Base-by-base conservation (phyloP, 2,329 filamentous ascomycete genomes). In the Diaporthe sp. region DNA sequence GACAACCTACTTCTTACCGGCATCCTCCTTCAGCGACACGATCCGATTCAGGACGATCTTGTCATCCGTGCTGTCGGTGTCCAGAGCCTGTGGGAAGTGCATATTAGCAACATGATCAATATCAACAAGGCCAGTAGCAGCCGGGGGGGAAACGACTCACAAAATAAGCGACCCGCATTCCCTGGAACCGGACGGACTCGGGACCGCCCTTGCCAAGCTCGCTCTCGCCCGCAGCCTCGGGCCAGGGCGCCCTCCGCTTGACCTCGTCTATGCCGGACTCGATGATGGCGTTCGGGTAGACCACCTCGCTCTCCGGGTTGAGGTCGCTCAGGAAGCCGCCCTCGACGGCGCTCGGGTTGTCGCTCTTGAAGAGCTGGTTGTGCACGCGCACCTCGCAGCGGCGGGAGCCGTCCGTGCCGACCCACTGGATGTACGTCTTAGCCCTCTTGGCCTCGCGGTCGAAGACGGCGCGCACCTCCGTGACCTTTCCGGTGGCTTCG, bases 1-100 rank as follows among this genome's bases (percentile, higher is more conserved):
- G 15, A 31, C 4, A 17, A 15, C 53, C 57, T 76, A 77, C 22
- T 79, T 85, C 88, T 95, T 95, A 74, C 92, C 92, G n/a, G 90
- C 86, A 82, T 97, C 95, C 85, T 98, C 96, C 87, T 98, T 98
- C 81, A 98, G 85, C 65, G 94, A 94, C 31, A 98, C 96, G 81
- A 98, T 98, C 71, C 95, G 90, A 86, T 98, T 98, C 42, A 98
- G 86, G 65, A 98, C 91, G 78, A 98, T 88, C 83, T 93, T 94
- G n/a, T 95, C 94, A 44, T 91, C 90, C 0, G 91, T 94, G 76
- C 92, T 94, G 80, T 98, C 95, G 68, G 90, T 91, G 82, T 98
- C 96, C 83, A 97, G 88, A 77, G 87, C 92, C 92, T 89, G 25
- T 6, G 10, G n/a, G 3, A 39, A 49, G 25, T 51, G 81, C 76